Conservation (phyloP, 2,329 filamentous ascomycete species). For the Aspergillus clavatus region DNA sequence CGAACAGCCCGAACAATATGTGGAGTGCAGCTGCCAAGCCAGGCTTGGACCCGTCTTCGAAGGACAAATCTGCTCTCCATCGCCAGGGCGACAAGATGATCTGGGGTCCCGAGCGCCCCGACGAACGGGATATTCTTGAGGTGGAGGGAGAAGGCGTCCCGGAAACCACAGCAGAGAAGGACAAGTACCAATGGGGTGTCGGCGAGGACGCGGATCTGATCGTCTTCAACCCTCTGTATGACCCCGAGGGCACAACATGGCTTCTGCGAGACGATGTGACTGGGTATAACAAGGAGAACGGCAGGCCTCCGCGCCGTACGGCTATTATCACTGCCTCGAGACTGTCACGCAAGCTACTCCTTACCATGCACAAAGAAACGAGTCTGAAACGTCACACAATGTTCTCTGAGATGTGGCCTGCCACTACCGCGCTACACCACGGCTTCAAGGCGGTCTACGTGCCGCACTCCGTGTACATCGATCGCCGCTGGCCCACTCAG, state of each 20-base stretch:
- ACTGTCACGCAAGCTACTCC: conserved; percentile 72
- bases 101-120: conserved; percentile 77
- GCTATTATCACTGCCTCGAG: conserved; percentile 86
- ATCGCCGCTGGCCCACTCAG: conserved; percentile 76
- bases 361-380: conserved; percentile 88
- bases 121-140: conserved; percentile 65
- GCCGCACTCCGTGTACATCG: conserved; percentile 82
- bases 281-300: conserved; percentile 65
- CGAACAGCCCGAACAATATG: conserved; percentile 60
- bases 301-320: conserved; percentile 65
- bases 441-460: conserved; percentile 89
- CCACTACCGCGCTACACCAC: conserved; percentile 80
- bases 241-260: conserved; percentile 85
- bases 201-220: conserved; percentile 89
- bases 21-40: conserved; percentile 51
- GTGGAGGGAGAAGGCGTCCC: conserved; percentile 68
- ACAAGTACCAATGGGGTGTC: conserved; percentile 81
- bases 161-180: conserved; percentile 67
- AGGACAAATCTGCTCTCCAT: conserved; percentile 24
- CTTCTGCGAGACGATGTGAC: conserved; percentile 76
- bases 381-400: conserved; percentile 79
- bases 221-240: conserved; percentile 85
- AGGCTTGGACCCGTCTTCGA: conserved; percentile 14
- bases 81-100: conserved; percentile 57
- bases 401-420: conserved; percentile 96